Conservation (phyloP, 2,329 filamentous ascomycete genomes). For the Alternaria tenuissima region DNA sequence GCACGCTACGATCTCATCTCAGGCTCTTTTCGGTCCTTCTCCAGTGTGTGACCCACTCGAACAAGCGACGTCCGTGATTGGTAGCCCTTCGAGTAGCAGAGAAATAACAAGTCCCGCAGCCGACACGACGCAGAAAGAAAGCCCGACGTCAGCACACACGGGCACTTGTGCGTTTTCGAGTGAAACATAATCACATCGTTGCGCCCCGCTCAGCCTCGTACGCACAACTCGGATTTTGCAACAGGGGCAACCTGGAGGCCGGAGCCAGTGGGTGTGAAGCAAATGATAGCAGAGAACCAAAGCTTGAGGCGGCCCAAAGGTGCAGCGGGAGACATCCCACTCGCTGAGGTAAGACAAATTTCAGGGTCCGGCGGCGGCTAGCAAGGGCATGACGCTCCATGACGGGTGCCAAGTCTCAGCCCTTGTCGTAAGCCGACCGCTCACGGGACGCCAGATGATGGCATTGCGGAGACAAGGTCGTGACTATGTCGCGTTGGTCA, state of each 20-base stretch:
- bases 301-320: slow-evolving; percentile 15
- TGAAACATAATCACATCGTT: slow-evolving; percentile 19
- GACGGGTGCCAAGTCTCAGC: slow-evolving; percentile 29
- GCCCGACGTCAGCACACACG: slow-evolving; percentile 11
- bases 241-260: slow-evolving; percentile 11
- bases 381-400: slow-evolving; percentile 21
- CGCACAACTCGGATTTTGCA: slow-evolving; percentile 14
- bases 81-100: slow-evolving; percentile 13
- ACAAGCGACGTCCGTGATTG: slow-evolving; percentile 16
- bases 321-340: slow-evolving; percentile 24
- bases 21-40: slow-evolving; percentile 24
- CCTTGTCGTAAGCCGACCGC: slow-evolving; percentile 19
- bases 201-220: slow-evolving; percentile 8
- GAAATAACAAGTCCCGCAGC: slow-evolving; percentile 4
- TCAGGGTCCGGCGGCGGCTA: slow-evolving; percentile 29
- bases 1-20: slow-evolving; percentile 24
- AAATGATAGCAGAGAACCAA: slow-evolving; percentile 19
- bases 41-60: slow-evolving; percentile 11
- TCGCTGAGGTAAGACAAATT: slow-evolving; percentile 19
- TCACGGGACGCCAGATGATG: slow-evolving; percentile 27
- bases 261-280: slow-evolving; percentile 6
- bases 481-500: slow-evolving; percentile 9
- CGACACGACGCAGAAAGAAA: slow-evolving; percentile 20
- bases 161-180: slow-evolving; percentile 9
- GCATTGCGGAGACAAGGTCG: slow-evolving; percentile 24